These are phyloP conservation scores for Fusarium sp. DNA, from an alignment of 2,329 filamentous ascomycete genomes.

Conservation along the genomic window DNA sequence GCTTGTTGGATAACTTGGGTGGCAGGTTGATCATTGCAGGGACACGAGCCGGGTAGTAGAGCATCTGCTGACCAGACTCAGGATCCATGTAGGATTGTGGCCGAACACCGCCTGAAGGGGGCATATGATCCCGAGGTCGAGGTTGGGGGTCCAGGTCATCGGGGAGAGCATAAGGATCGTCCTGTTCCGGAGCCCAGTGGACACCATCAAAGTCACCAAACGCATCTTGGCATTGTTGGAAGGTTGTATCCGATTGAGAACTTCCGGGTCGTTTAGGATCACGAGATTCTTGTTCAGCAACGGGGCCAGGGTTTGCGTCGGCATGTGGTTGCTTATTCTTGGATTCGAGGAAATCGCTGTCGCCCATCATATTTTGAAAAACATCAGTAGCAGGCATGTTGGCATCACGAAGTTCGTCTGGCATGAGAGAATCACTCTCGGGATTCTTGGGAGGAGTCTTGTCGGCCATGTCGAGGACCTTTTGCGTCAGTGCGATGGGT, in stretches of 20 bases:
- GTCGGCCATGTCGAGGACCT: slow-evolving; percentile 66
- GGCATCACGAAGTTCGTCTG: slow-evolving; percentile 52
- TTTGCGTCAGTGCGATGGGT: slow-evolving; percentile 61
- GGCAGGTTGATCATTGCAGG: slow-evolving; percentile 94
- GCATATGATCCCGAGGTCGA: slow-evolving; percentile 42
- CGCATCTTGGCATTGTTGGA: slow-evolving; percentile 72
- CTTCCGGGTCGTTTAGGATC: slow-evolving; percentile 52
- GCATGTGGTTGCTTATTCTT: slow-evolving; percentile 13
- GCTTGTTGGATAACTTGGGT: slow-evolving; percentile 82
- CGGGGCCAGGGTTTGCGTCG: slow-evolving; percentile 22
- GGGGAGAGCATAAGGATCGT: slow-evolving; percentile 42
- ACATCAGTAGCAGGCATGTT: slow-evolving; percentile 47
- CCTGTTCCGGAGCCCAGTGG: slow-evolving; percentile 71
- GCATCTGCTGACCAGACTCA: slow-evolving; percentile 80
- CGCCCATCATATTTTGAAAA: slow-evolving; percentile 51
- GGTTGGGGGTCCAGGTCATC: slow-evolving; percentile 30
- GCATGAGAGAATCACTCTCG: slow-evolving; percentile 54
- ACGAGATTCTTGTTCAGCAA: slow-evolving; percentile 33
- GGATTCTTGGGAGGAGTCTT: slow-evolving; percentile 53
- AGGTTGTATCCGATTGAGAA: slow-evolving; percentile 68
- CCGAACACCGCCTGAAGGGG: slow-evolving; percentile 47
- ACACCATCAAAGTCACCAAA: slow-evolving; percentile 87
- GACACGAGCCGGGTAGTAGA: slow-evolving; percentile 95
- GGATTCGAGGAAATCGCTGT: slow-evolving; percentile 36
- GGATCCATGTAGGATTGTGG: slow-evolving; percentile 72